Evolutionary conservation across 768 basidiomycete species (phyloP), one percentile per base, ranked within the genome.

Genomic region (Boletus rufocinnamomeus): DNA sequence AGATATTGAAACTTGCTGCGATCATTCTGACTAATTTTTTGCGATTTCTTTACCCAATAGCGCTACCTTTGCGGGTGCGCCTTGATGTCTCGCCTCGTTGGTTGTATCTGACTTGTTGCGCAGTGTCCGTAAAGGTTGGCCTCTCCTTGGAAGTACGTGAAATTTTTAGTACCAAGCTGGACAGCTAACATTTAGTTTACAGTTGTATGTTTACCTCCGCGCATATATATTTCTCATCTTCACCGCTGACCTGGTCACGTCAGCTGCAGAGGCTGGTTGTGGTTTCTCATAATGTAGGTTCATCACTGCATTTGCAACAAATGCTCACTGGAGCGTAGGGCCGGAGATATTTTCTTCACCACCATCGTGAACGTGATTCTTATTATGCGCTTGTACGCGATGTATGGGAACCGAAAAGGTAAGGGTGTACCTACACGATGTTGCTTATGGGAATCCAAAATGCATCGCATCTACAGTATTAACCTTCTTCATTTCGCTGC

Each of bases 311-410:
- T 19, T 2, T 27, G 23, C 6, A 11, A n/a, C 32, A 37, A 2
- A 17, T 44, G 9, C 34, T 58, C 30, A 58, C 28, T 10, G 9
- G 9, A 11, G 14, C 10, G 6, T 41, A 58, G 57, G 45, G 52
- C 21, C 23, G 57, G 57, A 30, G 45, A 58, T 10, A 54, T 54
- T 7, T 54, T 58, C 34, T 58, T 47, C 45, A 54, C 52, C 16
- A 58, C 10, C n/a, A 25, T 40, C 23, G 57, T 58, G 9, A 58
- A 58, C 19, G 13, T 46, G 6, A 53, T 58, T 30, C 57, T 58
- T 23, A 47, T 41, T 10, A 19, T 58, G 45, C 50, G 57, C 11
- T 40, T 58, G 9, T 53, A 58, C 10, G 57, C 57, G 4, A 32
- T 58, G 34, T 58, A 53, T 11, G 27, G 51, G 37, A 46, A 40